A percentile compares a stretch with the other conserved stretches of the same genome.
These are phyloP conservation scores for Lactuca saligna DNA, from an alignment of 129 eudicot species.

Conservation along the genomic window DNA sequence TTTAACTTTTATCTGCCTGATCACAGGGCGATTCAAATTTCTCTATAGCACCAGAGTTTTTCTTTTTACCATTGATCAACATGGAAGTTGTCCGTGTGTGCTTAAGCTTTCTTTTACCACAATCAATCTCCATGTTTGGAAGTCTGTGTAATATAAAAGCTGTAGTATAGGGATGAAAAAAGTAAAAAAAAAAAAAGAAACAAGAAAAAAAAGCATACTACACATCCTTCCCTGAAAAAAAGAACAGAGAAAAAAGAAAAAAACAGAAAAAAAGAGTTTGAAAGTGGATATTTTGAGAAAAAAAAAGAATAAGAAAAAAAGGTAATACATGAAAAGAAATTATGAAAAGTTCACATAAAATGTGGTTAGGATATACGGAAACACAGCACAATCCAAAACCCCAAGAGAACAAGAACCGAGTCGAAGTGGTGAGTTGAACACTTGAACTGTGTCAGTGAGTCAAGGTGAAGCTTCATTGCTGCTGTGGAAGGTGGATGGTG, in stretches of 20 bases:
- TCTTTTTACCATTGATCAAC: slow-evolving; percentile 41
- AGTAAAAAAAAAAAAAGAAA: slow-evolving; percentile 17
- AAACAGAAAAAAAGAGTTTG: background rate
- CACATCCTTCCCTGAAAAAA: slow-evolving; percentile 21
- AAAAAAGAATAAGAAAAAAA: background rate
- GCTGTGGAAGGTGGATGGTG: slow-evolving; percentile 43
- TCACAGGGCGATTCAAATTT: slow-evolving; percentile 69
- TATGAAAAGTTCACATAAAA: background rate
- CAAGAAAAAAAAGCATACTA: slow-evolving; percentile 14
- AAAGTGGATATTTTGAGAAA: slow-evolving; percentile 4
- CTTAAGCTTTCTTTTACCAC: slow-evolving; percentile 13
- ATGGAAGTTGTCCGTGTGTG: slow-evolving; percentile 35
- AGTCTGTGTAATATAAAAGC: slow-evolving; percentile 13
- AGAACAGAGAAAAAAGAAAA: slow-evolving; percentile 6
- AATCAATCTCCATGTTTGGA: slow-evolving; percentile 8
- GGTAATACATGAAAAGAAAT: background rate
- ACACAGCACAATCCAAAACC: background rate
- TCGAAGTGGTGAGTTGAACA: slow-evolving; percentile 27
- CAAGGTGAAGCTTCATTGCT: slow-evolving; percentile 39
- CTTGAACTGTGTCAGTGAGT: background rate
- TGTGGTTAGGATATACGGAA: background rate
- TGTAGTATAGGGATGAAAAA: slow-evolving; percentile 12
- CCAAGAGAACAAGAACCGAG: background rate
- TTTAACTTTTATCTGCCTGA: slow-evolving; percentile 55
- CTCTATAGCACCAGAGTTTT: slow-evolving; percentile 50